Evolutionary conservation across 2,329 filamentous ascomycete genomes (phyloP).

Genomic region (Pestalotiopsis sp.): DNA sequence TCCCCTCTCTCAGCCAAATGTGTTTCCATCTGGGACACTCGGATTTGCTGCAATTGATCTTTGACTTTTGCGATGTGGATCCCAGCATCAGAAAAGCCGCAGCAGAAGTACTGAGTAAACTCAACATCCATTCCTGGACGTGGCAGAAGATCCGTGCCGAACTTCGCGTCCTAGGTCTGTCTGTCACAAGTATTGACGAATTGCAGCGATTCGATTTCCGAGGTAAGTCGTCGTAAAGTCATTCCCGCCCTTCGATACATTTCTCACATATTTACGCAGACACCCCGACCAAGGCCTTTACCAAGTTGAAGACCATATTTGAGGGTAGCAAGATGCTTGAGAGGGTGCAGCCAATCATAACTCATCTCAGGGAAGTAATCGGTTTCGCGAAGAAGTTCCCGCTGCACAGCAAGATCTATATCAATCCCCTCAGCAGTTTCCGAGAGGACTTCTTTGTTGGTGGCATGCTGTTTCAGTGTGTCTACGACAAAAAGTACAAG

Average conservation of each 20-base stretch:
- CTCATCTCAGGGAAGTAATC: conserved; percentile 78
- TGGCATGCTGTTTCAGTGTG: conserved; percentile 86
- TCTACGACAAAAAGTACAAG: conserved; percentile 81
- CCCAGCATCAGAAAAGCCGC: conserved; percentile 67
- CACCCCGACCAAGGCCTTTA: conserved; percentile 58
- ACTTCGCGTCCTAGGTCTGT: conserved; percentile 78
- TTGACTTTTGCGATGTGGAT: conserved; percentile 85
- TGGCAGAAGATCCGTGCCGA: conserved; percentile 85
- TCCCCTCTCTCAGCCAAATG: conserved; percentile 78
- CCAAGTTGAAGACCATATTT: conserved; percentile 61
- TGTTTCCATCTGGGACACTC: conserved; percentile 92
- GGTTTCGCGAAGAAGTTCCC: conserved; percentile 76
- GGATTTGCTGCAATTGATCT: conserved; percentile 82
- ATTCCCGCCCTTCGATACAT: too few relatives aligned
- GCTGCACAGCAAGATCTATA: conserved; percentile 76
- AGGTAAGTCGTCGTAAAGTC: conserved; percentile 47
- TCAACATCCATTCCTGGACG: conserved; percentile 79
- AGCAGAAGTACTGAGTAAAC: conserved; percentile 82
- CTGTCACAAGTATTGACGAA: conserved; percentile 88
- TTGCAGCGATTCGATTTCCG: conserved; percentile 89
- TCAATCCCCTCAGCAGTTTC: conserved; percentile 83
- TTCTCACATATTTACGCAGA: conserved; percentile 37
- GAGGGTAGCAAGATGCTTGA: conserved; percentile 70
- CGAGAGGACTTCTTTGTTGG: conserved; percentile 90
- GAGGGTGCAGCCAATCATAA: conserved; percentile 74